Base-by-base conservation (phyloP, 192 early-diverging fungal genomes). In the Hyaloraphidium curvatum region DNA sequence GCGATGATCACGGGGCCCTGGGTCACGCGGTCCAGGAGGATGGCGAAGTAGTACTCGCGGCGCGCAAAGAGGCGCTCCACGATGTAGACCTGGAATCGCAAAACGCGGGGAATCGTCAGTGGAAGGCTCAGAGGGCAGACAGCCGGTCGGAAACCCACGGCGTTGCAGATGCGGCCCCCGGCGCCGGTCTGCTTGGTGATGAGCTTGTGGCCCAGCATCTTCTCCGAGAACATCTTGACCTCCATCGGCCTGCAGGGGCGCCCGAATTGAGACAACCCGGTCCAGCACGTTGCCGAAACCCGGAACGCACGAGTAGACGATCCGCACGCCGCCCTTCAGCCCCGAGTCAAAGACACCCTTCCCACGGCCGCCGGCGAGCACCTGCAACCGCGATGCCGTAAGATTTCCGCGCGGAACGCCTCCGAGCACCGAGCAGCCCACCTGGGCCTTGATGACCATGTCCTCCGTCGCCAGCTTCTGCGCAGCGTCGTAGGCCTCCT, bases 111-210 rank as follows among this genome's bases (percentile, higher is more conserved):
- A n/a, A 31, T 56, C 3, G 11, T 17, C 7, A 37, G 33, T 7
- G 33, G 27, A n/a, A 27, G 28, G 4, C 2, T 2, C 50, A 2
- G 13, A 52, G 27, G 22, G 19, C 22, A 39, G 51, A 5, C 19
- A 33, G 13, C 5, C 2, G 17, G n/a, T 19, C 52, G 43, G 13
- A 14, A 51, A 65, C 33, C 50, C 50, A 81, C 83, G 50, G 81
- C 72, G 69, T 89, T 89, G 78, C 95, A 98, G 56, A 79, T 72
- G 63, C 94, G 89, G 50, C 95, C 95, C 35, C 61, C 82, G 54
- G 83, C 82, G 39, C 95, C 91, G 30, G 95, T 98, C 69, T 98
- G 95, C 76, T 98, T 98, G 60, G 91, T 98, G 59, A 98, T 80
- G 53, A 98, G 77, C 65, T 86, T 96, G 75, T 91, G 83, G 63